phyloP scores from a whole-genome alignment of 192 early-diverging fungal species.

The Gryganskiella cystojenkinii region DNA sequence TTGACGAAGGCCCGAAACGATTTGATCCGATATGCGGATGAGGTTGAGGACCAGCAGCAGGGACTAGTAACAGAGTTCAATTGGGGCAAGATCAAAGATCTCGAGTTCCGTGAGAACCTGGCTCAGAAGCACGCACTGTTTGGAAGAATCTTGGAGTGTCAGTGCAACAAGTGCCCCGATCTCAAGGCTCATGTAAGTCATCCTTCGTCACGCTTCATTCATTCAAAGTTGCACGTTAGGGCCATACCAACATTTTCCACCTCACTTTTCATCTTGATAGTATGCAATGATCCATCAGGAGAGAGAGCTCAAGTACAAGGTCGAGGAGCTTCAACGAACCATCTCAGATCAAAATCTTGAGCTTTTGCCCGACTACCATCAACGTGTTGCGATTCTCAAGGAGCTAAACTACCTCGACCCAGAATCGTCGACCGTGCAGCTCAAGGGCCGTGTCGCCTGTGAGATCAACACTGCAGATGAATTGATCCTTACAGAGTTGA shows the following conservation, averaged over 20 bases:
- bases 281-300: slow-evolving; percentile 65
- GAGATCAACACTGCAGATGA: slow-evolving; percentile 98
- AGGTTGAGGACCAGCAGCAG: slow-evolving; percentile 19
- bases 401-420: slow-evolving; percentile 81
- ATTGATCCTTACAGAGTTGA: slow-evolving; percentile 92
- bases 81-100: slow-evolving; percentile 86
- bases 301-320: slow-evolving; percentile 70
- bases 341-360: slow-evolving; percentile 95
- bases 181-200: slow-evolving; percentile 77
- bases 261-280: slow-evolving; percentile 32
- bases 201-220: neutral
- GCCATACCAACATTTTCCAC: neutral
- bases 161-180: slow-evolving; percentile 82
- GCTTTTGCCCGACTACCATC: slow-evolving; percentile 92
- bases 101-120: slow-evolving; percentile 86
- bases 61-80: slow-evolving; percentile 72
- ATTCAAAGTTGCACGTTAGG: neutral
- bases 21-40: slow-evolving; percentile 35
- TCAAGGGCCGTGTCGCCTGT: slow-evolving; percentile 97
- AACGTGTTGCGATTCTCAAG: slow-evolving; percentile 88
- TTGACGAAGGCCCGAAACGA: slow-evolving; percentile 27
- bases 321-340: slow-evolving; percentile 78
- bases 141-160: slow-evolving; percentile 61
- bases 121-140: slow-evolving; percentile 69
- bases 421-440: slow-evolving; percentile 85